A percentile compares a stretch with the other conserved stretches of the same genome.
phyloP scores from a whole-genome alignment of 1,284 basidiomycete genomes.

The Lignosus rhinocerotis region DNA sequence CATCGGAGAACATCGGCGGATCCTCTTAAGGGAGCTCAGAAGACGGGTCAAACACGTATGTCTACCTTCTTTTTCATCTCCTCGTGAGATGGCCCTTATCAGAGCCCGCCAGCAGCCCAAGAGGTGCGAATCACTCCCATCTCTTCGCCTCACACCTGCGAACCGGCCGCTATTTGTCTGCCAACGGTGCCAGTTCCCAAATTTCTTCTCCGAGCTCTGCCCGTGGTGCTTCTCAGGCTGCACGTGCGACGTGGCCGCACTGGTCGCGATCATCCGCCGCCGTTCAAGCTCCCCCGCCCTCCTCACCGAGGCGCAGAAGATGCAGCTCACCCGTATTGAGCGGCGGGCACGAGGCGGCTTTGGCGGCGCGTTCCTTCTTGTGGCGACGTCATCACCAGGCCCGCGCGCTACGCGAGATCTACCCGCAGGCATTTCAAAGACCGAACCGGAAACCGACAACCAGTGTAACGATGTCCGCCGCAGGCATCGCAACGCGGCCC shows the following conservation, averaged over 20 bases:
- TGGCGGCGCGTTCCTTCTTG: background rate
- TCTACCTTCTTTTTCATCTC: background rate
- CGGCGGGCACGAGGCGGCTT: background rate
- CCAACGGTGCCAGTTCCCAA: constrained; percentile 49
- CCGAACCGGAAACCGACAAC: constrained; percentile 9
- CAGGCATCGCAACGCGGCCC: constrained; percentile 27
- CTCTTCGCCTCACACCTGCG: constrained; percentile 44
- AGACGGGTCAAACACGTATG: constrained; percentile 26
- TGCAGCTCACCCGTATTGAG: constrained; percentile 29
- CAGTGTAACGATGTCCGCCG: constrained; percentile 19
- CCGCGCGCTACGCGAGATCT: constrained; percentile 8
- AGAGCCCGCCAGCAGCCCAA: constrained; percentile 23
- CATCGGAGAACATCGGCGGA: constrained; percentile 12
- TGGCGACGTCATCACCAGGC: constrained; percentile 10
- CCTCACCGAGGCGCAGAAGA: constrained; percentile 33
- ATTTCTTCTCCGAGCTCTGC: constrained; percentile 52
- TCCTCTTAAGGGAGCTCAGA: constrained; percentile 26
- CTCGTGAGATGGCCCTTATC: constrained; percentile 4
- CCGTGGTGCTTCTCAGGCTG: constrained; percentile 50
- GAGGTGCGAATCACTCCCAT: constrained; percentile 47
- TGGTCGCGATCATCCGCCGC: constrained; percentile 38
- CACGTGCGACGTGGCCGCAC: constrained; percentile 42
- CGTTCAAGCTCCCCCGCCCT: constrained; percentile 42
- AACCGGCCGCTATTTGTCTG: constrained; percentile 53
- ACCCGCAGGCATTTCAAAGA: constrained; percentile 10